Conservation (phyloP, 176 grass and related monocot genomes). For the Hyparrhenia diplandra region DNA sequence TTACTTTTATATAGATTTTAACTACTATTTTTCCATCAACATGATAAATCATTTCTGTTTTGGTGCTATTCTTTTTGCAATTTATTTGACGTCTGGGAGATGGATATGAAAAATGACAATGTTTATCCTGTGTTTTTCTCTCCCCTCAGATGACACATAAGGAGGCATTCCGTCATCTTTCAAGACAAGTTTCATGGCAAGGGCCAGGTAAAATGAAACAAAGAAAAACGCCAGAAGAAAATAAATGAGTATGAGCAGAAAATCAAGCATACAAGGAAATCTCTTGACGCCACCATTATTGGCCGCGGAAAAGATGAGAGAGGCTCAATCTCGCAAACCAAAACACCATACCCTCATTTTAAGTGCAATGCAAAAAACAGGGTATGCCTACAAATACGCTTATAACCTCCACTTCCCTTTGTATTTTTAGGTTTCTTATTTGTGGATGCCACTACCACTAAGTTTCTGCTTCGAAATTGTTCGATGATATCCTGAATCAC, state of each 20-base stretch:
- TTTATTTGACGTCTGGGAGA: neutral
- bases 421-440: neutral
- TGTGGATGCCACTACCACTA: neutral
- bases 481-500: neutral
- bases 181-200: constrained; percentile 97
- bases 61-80: neutral
- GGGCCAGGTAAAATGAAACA: constrained; percentile 43
- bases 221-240: constrained; percentile 21
- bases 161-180: constrained; percentile 83
- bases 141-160: constrained; percentile 73
- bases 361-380: constrained; percentile 74
- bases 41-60: neutral
- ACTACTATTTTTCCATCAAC: neutral
- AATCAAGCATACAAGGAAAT: constrained; percentile 52
- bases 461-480: neutral
- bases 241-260: constrained; percentile 36
- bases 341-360: constrained; percentile 85
- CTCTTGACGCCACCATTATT: constrained; percentile 67
- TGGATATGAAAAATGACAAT: neutral
- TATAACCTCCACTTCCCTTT: neutral
- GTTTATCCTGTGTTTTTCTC: neutral
- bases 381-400: constrained; percentile 42
- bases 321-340: constrained; percentile 65
- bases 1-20: neutral
- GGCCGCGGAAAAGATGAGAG: constrained; percentile 85